Conservation (phyloP, 768 basidiomycete genomes). For the Tulasnella calospora region DNA sequence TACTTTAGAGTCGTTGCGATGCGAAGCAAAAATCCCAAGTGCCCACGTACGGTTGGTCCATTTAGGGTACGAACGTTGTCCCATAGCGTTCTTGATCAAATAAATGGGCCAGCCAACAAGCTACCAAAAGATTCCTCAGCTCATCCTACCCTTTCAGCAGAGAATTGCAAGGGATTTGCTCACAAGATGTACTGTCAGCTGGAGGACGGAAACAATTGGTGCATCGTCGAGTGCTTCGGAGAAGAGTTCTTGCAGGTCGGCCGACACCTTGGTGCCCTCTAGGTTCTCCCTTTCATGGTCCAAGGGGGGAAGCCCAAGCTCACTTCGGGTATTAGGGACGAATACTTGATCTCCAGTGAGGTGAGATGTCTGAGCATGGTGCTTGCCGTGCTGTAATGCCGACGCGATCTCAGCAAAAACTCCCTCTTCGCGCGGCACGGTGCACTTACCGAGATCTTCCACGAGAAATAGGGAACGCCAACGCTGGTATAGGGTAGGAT, state of each 20-base stretch:
- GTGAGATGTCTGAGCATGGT: conserved; percentile 92
- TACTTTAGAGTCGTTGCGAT: background rate
- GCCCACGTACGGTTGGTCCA: conserved; percentile 67
- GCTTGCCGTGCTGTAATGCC: conserved; percentile 63
- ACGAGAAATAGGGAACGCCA: conserved; percentile 94
- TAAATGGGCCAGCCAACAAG: conserved; percentile 84
- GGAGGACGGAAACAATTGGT: conserved; percentile 63
- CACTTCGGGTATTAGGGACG: conserved; percentile 79
- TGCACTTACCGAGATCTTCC: conserved; percentile 64
- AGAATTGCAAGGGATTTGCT: conserved; percentile 30
- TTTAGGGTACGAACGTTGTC: conserved; percentile 73
- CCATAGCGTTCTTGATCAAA: conserved; percentile 73
- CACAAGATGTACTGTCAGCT: conserved; percentile 57
- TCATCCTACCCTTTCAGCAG: background rate
- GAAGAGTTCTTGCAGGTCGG: conserved; percentile 65
- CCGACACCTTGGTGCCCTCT: conserved; percentile 57
- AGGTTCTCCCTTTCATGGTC: conserved; percentile 63
- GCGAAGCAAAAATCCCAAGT: background rate
- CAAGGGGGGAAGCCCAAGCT: conserved; percentile 59
- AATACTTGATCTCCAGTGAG: conserved; percentile 95
- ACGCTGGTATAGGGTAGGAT: conserved; percentile 46
- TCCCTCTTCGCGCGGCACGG: background rate
- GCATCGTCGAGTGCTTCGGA: conserved; percentile 89
- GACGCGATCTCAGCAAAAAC: background rate
- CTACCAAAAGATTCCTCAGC: conserved; percentile 37